Evolutionary conservation across 2,329 filamentous ascomycete species (phyloP), one percentile per base, ranked within the genome.

Genomic region (Xylariomycetidae sp.): DNA sequence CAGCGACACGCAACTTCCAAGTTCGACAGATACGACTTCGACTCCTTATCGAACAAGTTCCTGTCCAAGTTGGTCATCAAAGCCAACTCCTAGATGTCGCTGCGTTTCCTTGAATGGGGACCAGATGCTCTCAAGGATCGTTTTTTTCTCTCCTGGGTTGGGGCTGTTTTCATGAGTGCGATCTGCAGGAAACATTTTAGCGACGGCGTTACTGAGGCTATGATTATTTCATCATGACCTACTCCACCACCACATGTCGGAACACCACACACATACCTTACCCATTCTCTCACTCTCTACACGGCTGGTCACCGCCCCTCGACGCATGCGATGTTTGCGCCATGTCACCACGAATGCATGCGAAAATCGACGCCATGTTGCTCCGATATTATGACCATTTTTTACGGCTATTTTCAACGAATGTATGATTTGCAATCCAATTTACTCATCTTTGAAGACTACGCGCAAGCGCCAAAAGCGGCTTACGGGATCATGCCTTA

Each of bases 11-110:
- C 82, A 38, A n/a, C n/a, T n/a, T 78, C 83, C 53, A 86, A 82
- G 62, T 96, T 95, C 61, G 84, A 95, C 67, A 80, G 85, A 49
- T 77, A 82, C 51, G 86, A 96, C 67, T 96, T 95, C 57, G 90
- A 96, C 68, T 92, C 82, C 40, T 65, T 96, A 57, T 94, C 89
- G 33, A 95, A 95, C 72, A 96, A 95, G 70, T 95, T 96, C 70
- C 68, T 95, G 49, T 93, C 89, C 23, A 93, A 93, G 66, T 77
- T 96, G 54, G 89, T 95, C 59, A 95, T 95, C 61, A 87, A 90
- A 51, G 85, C 90, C 54, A 94, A 93, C 68, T n/a, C n/a, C n/a
- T 94, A 72, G 18, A 15, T 10, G 28, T 19, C 15, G 23, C n/a
- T n/a, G n/a, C n/a, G n/a, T n/a, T n/a, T n/a, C n/a, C n/a, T n/a